Conservation (phyloP, 495 filamentous ascomycete species). For the Daldinia childiae region DNA sequence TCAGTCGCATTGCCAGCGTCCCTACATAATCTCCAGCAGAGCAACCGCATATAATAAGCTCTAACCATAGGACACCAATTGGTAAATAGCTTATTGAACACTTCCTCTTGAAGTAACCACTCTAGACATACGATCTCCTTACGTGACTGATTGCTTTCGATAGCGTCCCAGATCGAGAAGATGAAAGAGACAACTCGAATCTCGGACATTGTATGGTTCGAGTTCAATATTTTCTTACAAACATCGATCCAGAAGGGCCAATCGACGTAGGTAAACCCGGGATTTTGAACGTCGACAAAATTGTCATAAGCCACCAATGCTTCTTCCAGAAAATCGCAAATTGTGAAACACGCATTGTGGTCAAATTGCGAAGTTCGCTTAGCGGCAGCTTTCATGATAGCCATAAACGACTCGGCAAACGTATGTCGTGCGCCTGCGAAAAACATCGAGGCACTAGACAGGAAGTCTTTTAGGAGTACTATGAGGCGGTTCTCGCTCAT, state of each 20-base stretch:
- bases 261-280: conserved; percentile 59
- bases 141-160: conserved; percentile 70
- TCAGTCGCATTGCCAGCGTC: conserved; percentile 73
- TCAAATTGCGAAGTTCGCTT: conserved; percentile 83
- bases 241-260: conserved; percentile 93
- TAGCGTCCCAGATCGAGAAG: conserved; percentile 80
- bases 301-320: conserved; percentile 53
- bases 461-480: conserved; percentile 84
- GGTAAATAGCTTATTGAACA: conserved; percentile 87
- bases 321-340: conserved; percentile 95
- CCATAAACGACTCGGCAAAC: conserved; percentile 82
- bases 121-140: conserved; percentile 78
- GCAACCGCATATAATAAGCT: conserved; percentile 91
- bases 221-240: conserved; percentile 81
- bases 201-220: conserved; percentile 94
- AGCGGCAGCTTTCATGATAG: conserved; percentile 75
- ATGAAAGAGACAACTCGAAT: conserved; percentile 88
- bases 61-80: conserved; percentile 99
- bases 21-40: conserved; percentile 91
- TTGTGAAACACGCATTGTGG: conserved; percentile 86
- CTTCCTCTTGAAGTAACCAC: conserved; percentile 80
- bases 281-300: conserved; percentile 52
- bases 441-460: conserved; percentile 62
- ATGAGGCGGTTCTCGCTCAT: conserved; percentile 95
- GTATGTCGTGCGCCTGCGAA: conserved; percentile 63